phyloP scores from a whole-genome alignment of 2,329 filamentous ascomycete genomes.

The Apiospora hydei region DNA sequence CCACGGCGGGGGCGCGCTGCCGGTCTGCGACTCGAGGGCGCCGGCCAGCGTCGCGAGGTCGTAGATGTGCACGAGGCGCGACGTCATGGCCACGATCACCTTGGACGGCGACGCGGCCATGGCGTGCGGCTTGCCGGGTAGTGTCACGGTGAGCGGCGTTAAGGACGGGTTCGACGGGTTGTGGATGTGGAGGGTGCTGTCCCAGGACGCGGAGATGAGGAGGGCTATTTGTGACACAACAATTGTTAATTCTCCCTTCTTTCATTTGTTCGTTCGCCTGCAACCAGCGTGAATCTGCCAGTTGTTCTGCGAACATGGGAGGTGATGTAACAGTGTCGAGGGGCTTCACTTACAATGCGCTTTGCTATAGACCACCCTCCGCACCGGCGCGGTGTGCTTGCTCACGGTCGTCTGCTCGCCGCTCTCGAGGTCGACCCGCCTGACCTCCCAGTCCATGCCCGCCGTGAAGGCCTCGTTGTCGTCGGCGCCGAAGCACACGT shows the following conservation, averaged over 20 bases:
- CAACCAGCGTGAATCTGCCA: not conserved
- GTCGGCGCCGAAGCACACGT: constrained; percentile 87
- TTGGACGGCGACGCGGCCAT: constrained; percentile 80
- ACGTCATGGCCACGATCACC: constrained; percentile 94
- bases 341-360: constrained; percentile 64
- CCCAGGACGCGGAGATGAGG: constrained; percentile 92
- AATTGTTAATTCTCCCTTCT: not conserved
- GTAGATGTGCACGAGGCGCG: constrained; percentile 93
- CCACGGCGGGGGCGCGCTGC: constrained; percentile 72
- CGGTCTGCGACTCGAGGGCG: constrained; percentile 58
- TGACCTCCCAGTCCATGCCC: constrained; percentile 87
- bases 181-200: constrained; percentile 88
- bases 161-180: constrained; percentile 61
- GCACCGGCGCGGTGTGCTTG: constrained; percentile 80
- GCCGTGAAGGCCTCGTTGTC: constrained; percentile 86
- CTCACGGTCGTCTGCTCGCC: constrained; percentile 78
- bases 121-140: constrained; percentile 90
- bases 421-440: constrained; percentile 74
- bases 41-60: constrained; percentile 74
- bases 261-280: not conserved
- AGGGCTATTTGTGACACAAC: constrained; percentile 58
- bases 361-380: constrained; percentile 82
- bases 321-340: not conserved
- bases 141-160: constrained; percentile 68
- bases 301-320: not conserved